Evolutionary conservation across 1,284 basidiomycete species (phyloP).

Genomic region (Uromyces viciae-fabae): DNA sequence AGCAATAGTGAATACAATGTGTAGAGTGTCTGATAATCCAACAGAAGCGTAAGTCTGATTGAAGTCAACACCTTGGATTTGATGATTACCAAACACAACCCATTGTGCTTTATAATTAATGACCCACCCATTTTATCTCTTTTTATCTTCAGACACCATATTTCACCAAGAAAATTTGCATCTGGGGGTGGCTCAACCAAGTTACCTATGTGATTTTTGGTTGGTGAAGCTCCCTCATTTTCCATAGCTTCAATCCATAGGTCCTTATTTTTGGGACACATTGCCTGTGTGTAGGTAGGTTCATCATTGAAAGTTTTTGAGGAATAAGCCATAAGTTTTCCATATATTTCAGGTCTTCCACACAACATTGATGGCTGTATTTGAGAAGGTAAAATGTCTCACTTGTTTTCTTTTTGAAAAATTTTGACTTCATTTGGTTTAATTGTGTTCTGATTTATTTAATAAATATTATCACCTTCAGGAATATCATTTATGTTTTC

Average conservation of each 20-base stretch:
- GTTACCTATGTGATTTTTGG: background rate
- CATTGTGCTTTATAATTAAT: slow-evolving; percentile 1
- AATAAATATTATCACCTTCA: too few species aligned
- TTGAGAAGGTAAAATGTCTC: too few species aligned
- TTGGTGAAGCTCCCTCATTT: background rate
- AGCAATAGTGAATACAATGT: background rate
- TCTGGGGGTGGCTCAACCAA: background rate
- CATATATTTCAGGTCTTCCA: too few species aligned
- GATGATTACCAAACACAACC: slow-evolving; percentile 12
- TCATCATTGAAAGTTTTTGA: background rate
- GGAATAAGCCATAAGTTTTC: background rate
- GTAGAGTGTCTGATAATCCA: background rate
- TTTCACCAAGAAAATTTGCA: background rate
- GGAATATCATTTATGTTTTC: too few species aligned
- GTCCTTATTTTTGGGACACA: background rate
- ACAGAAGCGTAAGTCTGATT: slow-evolving; percentile 8
- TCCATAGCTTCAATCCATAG: background rate
- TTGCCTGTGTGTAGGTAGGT: background rate
- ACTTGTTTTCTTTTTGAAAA: too few species aligned
- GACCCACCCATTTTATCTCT: background rate
- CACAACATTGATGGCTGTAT: too few species aligned
- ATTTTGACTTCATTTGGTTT: too few species aligned
- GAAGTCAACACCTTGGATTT: background rate
- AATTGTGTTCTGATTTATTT: too few species aligned
- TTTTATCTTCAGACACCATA: slow-evolving; percentile 11